phyloP scores from a whole-genome alignment of 495 filamentous ascomycete genomes.

The Tuber magnatum region DNA sequence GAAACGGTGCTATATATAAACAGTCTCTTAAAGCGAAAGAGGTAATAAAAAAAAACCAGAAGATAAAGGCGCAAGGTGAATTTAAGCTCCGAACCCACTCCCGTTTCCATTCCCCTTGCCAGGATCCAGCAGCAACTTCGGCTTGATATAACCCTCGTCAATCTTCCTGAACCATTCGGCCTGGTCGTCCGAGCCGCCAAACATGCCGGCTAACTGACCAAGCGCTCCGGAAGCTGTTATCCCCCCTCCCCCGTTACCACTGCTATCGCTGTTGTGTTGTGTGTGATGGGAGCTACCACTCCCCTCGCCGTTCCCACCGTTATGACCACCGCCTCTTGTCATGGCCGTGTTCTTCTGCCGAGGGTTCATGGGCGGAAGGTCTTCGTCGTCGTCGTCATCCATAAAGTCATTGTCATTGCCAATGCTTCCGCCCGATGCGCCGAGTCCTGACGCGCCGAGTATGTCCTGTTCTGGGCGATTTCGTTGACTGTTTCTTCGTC shows the following conservation, averaged over 20 bases:
- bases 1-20: not conserved
- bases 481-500: slow-evolving; percentile 25
- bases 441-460: not conserved
- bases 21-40: not conserved
- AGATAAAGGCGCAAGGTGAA: not conserved
- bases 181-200: slow-evolving; percentile 77
- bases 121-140: slow-evolving; percentile 77
- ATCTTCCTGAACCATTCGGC: slow-evolving; percentile 85
- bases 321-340: slow-evolving; percentile 9
- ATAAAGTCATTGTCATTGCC: slow-evolving; percentile 22
- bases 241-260: slow-evolving; percentile 28
- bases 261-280: slow-evolving; percentile 47
- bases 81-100: slow-evolving; percentile 17
- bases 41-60: slow-evolving; percentile 5
- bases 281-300: slow-evolving; percentile 39
- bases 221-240: slow-evolving; percentile 57
- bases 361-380: slow-evolving; percentile 34
- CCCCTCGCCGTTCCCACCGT: slow-evolving; percentile 18
- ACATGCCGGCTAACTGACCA: slow-evolving; percentile 54
- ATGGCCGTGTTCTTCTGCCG: slow-evolving; percentile 14
- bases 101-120: slow-evolving; percentile 42
- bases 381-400: slow-evolving; percentile 8
- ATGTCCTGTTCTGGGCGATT: slow-evolving; percentile 12
- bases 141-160: slow-evolving; percentile 96
- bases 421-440: not conserved